Evolutionary conservation across 2,329 filamentous ascomycete species (phyloP).

Genomic region (Clonostachys sp.): DNA sequence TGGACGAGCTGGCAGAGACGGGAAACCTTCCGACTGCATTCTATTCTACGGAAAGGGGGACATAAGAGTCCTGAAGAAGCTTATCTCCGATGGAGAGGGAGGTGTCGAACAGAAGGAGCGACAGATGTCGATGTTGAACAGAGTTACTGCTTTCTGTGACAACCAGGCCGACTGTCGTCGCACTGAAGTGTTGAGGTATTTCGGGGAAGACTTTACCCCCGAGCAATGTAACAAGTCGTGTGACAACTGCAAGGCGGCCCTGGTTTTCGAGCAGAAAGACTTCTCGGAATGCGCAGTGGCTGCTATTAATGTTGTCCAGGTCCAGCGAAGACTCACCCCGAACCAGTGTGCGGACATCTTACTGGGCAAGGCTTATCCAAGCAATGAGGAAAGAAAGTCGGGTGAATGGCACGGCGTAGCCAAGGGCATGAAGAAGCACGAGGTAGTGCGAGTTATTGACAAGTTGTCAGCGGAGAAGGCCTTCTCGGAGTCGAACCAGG

Average conservation of each 20-base stretch:
- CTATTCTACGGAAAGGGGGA: conserved; percentile 84
- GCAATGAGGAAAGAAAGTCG: conserved; percentile 47
- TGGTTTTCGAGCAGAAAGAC: conserved; percentile 68
- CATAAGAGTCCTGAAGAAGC: conserved; percentile 64
- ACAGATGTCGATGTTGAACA: conserved; percentile 79
- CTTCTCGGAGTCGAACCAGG: conserved; percentile 62
- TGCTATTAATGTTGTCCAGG: conserved; percentile 64
- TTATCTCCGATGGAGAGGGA: conserved; percentile 81
- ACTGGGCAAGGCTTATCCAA: conserved; percentile 62
- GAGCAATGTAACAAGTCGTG: conserved; percentile 71
- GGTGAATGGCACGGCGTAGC: conserved; percentile 64
- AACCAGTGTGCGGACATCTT: conserved; percentile 82
- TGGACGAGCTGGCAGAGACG: conserved; percentile 88
- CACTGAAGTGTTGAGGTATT: conserved; percentile 87
- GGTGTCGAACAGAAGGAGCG: conserved; percentile 75
- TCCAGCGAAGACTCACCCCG: conserved; percentile 62
- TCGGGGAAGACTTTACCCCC: conserved; percentile 76
- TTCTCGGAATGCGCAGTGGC: conserved; percentile 70
- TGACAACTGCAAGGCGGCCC: conserved; percentile 81
- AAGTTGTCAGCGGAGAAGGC: conserved; percentile 69
- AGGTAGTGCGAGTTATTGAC: conserved; percentile 81
- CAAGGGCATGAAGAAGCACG: conserved; percentile 64
- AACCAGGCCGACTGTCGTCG: conserved; percentile 84
- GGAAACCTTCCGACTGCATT: conserved; percentile 81
- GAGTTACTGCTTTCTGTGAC: conserved; percentile 83